Percentiles rank a stretch among this genome's conserved stretches.
Evolutionary conservation across 164 flowering plant species (phyloP).

Genomic region (Dillenia turbinata): DNA sequence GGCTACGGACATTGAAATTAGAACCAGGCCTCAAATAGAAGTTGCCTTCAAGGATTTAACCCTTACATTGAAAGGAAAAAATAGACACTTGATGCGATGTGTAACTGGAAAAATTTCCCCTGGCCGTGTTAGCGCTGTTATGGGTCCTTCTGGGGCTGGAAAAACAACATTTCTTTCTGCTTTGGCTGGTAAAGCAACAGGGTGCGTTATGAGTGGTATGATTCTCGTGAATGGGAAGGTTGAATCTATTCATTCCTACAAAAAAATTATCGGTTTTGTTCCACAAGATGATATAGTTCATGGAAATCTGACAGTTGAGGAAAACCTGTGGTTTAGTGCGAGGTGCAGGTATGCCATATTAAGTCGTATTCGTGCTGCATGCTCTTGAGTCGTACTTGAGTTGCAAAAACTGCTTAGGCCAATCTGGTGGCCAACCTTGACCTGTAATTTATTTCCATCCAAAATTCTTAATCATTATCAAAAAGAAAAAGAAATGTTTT

Average conservation of each 20-base stretch:
- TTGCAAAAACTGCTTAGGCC: no score
- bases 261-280: conserved; percentile 90
- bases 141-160: conserved; percentile 99
- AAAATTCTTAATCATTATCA: no score
- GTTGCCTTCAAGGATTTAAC: conserved; percentile 93
- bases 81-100: conserved; percentile 72
- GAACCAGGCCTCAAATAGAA: conserved; percentile 77
- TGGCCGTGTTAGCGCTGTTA: conserved; percentile 94
- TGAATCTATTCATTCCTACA: conserved; percentile 79
- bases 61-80: conserved; percentile 75
- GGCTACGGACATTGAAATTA: conserved; percentile 72
- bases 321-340: conserved; percentile 95
- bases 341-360: conserved; percentile 68
- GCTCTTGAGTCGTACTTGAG: not conserved
- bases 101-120: conserved; percentile 89
- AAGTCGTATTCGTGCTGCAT: not conserved
- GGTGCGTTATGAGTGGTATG: conserved; percentile 60
- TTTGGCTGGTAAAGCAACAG: conserved; percentile 73
- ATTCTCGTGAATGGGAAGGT: conserved; percentile 79
- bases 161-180: conserved; percentile 99
- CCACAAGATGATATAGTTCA: conserved; percentile 99
- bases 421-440: no score
- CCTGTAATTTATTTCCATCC: no score
- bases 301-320: conserved; percentile 97
- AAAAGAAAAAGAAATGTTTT: no score